Evolutionary conservation across 2,329 filamentous ascomycete species (phyloP).

Genomic region (Claviceps arundinis): DNA sequence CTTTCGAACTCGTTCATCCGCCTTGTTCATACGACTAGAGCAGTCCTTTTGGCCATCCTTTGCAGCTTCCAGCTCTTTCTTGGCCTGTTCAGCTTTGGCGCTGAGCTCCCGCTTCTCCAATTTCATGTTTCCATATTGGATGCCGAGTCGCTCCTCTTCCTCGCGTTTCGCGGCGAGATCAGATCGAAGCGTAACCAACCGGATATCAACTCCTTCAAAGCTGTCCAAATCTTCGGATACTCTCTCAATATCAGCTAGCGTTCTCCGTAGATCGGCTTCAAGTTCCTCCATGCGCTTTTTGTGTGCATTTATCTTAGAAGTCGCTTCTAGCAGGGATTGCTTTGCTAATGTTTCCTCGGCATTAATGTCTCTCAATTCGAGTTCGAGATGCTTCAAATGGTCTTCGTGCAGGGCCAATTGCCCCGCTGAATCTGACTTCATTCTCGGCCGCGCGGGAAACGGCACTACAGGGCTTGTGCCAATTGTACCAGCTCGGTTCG

Average conservation of each 20-base stretch:
- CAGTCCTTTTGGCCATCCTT: conserved; percentile 25
- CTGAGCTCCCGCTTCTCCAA: conserved; percentile 37
- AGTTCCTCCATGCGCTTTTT: conserved; percentile 24
- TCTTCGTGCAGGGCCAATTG: conserved; percentile 45
- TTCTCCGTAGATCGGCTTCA: conserved; percentile 41
- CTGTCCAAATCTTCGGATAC: conserved; percentile 47
- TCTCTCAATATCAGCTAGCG: conserved; percentile 43
- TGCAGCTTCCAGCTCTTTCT: conserved; percentile 20
- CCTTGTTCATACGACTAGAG: conserved; percentile 39
- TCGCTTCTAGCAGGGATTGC: conserved; percentile 34
- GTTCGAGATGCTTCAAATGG: conserved; percentile 37
- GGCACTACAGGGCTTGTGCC: conserved; percentile 31
- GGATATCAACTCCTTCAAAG: conserved; percentile 54
- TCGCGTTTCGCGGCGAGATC: conserved; percentile 43
- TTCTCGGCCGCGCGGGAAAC: conserved; percentile 47
- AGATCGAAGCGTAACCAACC: conserved; percentile 43
- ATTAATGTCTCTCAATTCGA: conserved; percentile 40
- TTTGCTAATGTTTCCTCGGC: conserved; percentile 32
- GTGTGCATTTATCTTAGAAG: conserved; percentile 32
- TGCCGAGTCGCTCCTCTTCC: conserved; percentile 34
- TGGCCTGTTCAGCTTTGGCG: conserved; percentile 26
- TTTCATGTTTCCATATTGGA: conserved; percentile 39
- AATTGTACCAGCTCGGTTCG: conserved; percentile 26
- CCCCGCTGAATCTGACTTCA: conserved; percentile 62
- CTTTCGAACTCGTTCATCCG: conserved; percentile 37